Base-by-base conservation (phyloP, 768 basidiomycete species). In the Asterophora lycoperdoides region DNA sequence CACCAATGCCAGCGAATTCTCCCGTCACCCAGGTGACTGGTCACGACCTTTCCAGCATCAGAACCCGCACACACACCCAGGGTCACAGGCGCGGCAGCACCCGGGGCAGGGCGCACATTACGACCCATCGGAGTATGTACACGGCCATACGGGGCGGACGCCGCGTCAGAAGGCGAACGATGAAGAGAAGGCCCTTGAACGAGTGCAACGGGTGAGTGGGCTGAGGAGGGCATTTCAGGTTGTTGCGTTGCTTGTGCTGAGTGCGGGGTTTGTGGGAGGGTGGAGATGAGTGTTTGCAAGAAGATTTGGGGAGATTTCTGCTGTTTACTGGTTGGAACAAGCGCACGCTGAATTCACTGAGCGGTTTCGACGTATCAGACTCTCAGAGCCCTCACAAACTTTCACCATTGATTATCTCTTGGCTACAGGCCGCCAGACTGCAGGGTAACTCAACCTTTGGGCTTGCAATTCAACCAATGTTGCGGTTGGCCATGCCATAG, bases 161-260 rank as follows among this genome's bases (percentile, higher is more conserved):
- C 41, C 51, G 1, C 58, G 62, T 20, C 51, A 58, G 42, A 61
- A 58, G 32, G 52, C 45, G 11, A 61, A 63, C 29, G 61, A 64
- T 19, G 54, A 56, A 11, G 54, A 60, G n/a, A 57, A 52, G 36
- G 63, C 61, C 29, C 43, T 60, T 11, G 59, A 66, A 11, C 50
- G 52, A 23, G 48, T 68, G 41, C 60, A 63, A 46, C 58, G 60
- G 9, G 56, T 58, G 44, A 66, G 65, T n/a, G 57, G 58, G 4
- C 20, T 60, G 6, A 50, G 54, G 46, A 52, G 69, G 23, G 67
- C 66, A 2, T 13, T 65, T 7, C 65, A 69, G 51, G 55, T 68
- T 5, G 28, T 64, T 5, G 58, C 55, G 14, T 39, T 63, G 32
- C 35, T 67, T 23, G 49, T 51, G 11, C 17, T 63, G 38, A 58